Conservation (phyloP, 805 yeast species). For the Pichia thaimueangensis region DNA sequence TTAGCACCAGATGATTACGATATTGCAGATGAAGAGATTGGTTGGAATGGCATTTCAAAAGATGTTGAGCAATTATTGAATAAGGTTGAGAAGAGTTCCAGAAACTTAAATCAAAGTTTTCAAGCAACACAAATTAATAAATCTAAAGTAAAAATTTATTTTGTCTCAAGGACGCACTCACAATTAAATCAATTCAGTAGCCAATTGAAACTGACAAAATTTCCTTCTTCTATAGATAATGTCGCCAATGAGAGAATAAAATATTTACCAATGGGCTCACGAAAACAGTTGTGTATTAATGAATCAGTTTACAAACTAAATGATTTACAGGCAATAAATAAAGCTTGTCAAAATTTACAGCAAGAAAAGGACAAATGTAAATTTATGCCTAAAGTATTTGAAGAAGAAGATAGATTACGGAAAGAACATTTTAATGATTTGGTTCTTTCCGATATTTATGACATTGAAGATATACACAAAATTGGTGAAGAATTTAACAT, state of each 20-base stretch:
- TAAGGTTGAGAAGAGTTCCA: conserved; percentile 30
- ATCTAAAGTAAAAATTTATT: conserved; percentile 48
- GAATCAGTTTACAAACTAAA: conserved; percentile 46
- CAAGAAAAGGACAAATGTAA: conserved; percentile 35
- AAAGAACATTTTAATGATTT: conserved; percentile 45
- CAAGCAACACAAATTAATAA: conserved; percentile 17
- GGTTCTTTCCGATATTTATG: conserved; percentile 52
- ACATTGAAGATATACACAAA: conserved; percentile 69
- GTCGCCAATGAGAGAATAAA: conserved; percentile 47
- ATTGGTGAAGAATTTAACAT: conserved; percentile 51
- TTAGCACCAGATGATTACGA: conserved; percentile 28
- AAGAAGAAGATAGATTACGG: conserved; percentile 27
- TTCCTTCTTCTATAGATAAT: conserved; percentile 52
- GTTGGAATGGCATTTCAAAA: conserved; percentile 23
- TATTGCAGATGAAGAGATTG: conserved; percentile 24
- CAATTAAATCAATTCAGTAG: conserved; percentile 76
- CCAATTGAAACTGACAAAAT: conserved; percentile 56
- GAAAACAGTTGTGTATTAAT: conserved; percentile 80
- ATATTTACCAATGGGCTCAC: conserved; percentile 70
- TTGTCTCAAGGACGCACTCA: conserved; percentile 86
- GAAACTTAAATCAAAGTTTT: not conserved
- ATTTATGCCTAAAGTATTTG: conserved; percentile 33
- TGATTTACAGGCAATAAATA: conserved; percentile 58
- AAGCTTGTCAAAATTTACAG: conserved; percentile 72
- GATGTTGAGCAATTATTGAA: conserved; percentile 47